Conservation (phyloP, 306 rosid genomes). For the Vachellia collinsii region DNA sequence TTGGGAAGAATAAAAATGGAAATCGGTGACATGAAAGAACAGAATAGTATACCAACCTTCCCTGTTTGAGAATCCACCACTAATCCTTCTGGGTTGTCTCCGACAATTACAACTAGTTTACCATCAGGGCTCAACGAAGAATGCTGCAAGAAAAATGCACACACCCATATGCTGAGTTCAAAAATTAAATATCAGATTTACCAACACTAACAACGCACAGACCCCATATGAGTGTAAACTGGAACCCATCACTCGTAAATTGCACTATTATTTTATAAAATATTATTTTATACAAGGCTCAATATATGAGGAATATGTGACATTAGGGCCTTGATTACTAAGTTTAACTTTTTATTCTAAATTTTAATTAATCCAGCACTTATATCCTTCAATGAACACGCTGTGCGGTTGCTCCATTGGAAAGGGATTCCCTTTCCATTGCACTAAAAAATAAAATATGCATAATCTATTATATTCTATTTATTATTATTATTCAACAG, state of each 20-base stretch:
- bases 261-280: not conserved
- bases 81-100: constrained; percentile 67
- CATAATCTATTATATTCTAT: not conserved
- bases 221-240: not conserved
- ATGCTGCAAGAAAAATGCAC: constrained; percentile 48
- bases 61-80: constrained; percentile 70
- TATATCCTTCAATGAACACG: not conserved
- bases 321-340: not conserved
- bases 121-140: constrained; percentile 62
- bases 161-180: not conserved
- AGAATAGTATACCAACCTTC: constrained; percentile 47
- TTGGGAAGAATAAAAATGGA: not conserved
- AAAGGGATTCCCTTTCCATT: not conserved
- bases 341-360: not conserved
- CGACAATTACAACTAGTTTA: constrained; percentile 58
- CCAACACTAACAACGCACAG: not conserved
- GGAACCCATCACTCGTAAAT: not conserved
- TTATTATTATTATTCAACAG: not conserved
- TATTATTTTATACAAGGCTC: not conserved
- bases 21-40: not conserved
- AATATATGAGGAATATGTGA: not conserved
- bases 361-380: not conserved
- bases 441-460: not conserved
- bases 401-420: not conserved
- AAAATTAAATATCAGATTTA: not conserved